Evolutionary conservation across 2,329 filamentous ascomycete genomes (phyloP).

Genomic region (Macrophomina pseudophaseolina): DNA sequence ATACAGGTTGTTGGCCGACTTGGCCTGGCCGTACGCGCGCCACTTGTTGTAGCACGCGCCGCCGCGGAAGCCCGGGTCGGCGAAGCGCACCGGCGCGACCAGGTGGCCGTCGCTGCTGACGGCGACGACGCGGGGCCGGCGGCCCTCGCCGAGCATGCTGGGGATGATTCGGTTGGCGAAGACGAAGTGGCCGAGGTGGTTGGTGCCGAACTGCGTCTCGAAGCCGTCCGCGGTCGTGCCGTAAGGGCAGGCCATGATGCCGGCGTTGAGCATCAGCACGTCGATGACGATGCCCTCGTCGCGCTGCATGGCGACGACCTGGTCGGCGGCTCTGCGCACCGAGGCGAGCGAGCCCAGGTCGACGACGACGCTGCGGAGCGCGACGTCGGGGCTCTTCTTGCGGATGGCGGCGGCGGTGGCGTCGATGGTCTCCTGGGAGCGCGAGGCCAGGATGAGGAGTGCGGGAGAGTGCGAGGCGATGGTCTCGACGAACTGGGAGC

Average conservation of each 20-base stretch:
- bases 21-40: constrained; percentile 33
- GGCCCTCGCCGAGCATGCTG: constrained; percentile 41
- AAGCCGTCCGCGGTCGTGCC: constrained; percentile 47
- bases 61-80: constrained; percentile 31
- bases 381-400: constrained; percentile 40
- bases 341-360: constrained; percentile 45
- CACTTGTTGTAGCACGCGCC: constrained; percentile 26
- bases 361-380: constrained; percentile 38
- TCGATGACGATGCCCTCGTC: constrained; percentile 43
- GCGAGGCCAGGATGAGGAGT: constrained; percentile 46
- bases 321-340: constrained; percentile 42
- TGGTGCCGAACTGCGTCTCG: constrained; percentile 53
- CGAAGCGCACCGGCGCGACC: constrained; percentile 28
- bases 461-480: constrained; percentile 37
- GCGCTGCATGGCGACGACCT: constrained; percentile 32
- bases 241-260: constrained; percentile 40
- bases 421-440: constrained; percentile 48
- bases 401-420: constrained; percentile 46
- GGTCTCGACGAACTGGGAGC: constrained; percentile 36
- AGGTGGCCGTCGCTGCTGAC: constrained; percentile 34
- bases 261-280: constrained; percentile 50
- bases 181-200: constrained; percentile 53
- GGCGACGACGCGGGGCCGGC: constrained; percentile 36
- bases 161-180: constrained; percentile 51
- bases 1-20: constrained; percentile 38